phyloP scores from a whole-genome alignment of 129 eudicot genomes.

The Flaveria brownii region DNA sequence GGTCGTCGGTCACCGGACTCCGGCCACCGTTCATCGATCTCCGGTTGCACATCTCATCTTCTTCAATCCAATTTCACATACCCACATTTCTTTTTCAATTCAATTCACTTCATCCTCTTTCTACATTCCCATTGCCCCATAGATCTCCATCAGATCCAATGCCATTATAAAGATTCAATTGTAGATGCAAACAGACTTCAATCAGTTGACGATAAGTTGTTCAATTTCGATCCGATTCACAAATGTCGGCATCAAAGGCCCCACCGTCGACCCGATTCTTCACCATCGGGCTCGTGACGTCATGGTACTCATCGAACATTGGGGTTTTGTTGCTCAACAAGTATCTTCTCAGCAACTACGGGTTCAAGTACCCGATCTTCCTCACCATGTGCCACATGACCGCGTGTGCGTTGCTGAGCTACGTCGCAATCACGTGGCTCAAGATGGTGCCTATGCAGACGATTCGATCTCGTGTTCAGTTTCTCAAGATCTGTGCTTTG shows the following conservation, averaged over 20 bases:
- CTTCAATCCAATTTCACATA: constrained; percentile 8
- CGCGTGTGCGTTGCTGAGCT: constrained; percentile 74
- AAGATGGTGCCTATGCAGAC: constrained; percentile 82
- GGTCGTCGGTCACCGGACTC: constrained; percentile 15
- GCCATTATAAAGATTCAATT: neutral
- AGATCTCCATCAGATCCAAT: constrained; percentile 39
- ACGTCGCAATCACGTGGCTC: constrained; percentile 73
- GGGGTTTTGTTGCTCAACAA: constrained; percentile 77
- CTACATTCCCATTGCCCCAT: constrained; percentile 28
- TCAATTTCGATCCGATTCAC: constrained; percentile 13
- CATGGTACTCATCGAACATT: constrained; percentile 91
- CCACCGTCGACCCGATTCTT: constrained; percentile 45
- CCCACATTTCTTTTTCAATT: neutral
- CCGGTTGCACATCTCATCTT: neutral
- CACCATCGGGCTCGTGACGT: constrained; percentile 64
- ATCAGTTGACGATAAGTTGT: neutral
- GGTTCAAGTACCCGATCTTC: constrained; percentile 80
- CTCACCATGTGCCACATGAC: constrained; percentile 90
- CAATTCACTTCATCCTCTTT: constrained; percentile 12
- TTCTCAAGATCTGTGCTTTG: constrained; percentile 62
- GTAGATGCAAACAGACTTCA: neutral
- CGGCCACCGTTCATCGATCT: neutral
- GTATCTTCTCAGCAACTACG: constrained; percentile 70
- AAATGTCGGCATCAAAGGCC: constrained; percentile 53
- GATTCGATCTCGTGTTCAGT: constrained; percentile 64